Conservation (phyloP, 2,329 filamentous ascomycete genomes). For the Hyphodiscus sp. region DNA sequence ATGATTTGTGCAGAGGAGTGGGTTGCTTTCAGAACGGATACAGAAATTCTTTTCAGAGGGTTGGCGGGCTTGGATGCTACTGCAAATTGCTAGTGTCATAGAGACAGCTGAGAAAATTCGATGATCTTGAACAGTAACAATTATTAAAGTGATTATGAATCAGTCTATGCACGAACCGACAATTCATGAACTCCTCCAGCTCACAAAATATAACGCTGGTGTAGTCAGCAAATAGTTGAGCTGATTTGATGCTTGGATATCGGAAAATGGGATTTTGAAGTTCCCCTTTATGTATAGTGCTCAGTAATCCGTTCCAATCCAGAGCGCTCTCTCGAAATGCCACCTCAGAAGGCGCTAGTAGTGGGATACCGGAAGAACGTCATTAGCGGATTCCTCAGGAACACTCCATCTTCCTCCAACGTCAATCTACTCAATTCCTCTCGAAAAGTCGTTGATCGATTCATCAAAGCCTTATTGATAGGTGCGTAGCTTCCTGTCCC, state of each 20-base stretch:
- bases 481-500: slow-evolving; percentile 5
- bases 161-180: neutral
- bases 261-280: neutral
- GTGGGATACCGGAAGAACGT: slow-evolving; percentile 18
- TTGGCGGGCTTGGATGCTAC: neutral
- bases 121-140: neutral
- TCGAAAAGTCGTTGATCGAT: neutral
- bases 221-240: neutral
- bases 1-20: neutral
- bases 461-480: slow-evolving; percentile 8
- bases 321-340: neutral
- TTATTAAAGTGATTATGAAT: neutral
- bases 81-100: neutral
- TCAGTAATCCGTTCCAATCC: slow-evolving; percentile 15
- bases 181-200: neutral
- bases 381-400: slow-evolving; percentile 12
- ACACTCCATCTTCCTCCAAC: neutral
- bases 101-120: neutral
- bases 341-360: slow-evolving; percentile 11
- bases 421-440: slow-evolving; percentile 1
- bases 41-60: neutral
- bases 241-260: neutral
- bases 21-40: neutral
- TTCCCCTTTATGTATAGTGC: slow-evolving; percentile 12
- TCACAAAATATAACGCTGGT: neutral